These are phyloP conservation scores for Gracilaria gracilis DNA, from an alignment of 23 red algal genomes.

Conservation along the genomic window DNA sequence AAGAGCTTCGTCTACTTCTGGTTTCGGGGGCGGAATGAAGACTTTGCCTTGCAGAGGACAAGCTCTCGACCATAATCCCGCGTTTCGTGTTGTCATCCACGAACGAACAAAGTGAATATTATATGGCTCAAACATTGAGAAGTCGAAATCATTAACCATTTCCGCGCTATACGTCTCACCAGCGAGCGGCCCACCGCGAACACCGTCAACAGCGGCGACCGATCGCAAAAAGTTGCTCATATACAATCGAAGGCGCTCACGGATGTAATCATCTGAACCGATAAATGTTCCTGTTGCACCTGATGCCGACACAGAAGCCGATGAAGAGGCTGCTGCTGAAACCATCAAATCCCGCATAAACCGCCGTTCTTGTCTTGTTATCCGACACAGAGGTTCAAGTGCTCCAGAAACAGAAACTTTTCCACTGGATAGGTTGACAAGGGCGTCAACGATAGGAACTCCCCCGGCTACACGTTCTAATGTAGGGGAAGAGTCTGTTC, in stretches of 20 bases:
- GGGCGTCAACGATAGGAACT: conserved; percentile 77
- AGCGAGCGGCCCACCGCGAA: conserved; percentile 40
- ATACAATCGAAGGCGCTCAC: conserved; percentile 64
- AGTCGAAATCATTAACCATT: conserved; percentile 52
- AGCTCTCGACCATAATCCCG: conserved; percentile 56
- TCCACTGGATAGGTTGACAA: conserved; percentile 80
- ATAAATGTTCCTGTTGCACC: conserved; percentile 27
- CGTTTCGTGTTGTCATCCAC: conserved; percentile 73
- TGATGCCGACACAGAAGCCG: conserved; percentile 59
- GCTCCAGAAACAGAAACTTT: conserved; percentile 58
- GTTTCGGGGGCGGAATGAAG: conserved; percentile 50
- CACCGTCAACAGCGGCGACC: conserved; percentile 57
- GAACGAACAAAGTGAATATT: conserved; percentile 53
- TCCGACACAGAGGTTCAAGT: conserved; percentile 68
- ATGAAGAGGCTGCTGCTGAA: conserved; percentile 22
- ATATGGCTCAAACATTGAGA: conserved; percentile 52
- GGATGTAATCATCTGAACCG: conserved; percentile 81
- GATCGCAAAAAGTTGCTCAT: conserved; percentile 70
- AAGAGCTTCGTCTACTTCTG: conserved; percentile 63
- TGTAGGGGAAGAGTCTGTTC: neutral
- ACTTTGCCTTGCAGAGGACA: neutral
- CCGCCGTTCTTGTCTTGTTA: conserved; percentile 70
- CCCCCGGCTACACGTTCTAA: conserved; percentile 5
- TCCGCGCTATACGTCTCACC: conserved; percentile 66
- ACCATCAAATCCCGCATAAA: conserved; percentile 82